A percentile compares a stretch with the other conserved stretches of the same genome.
These are phyloP conservation scores for Grigorovia yakushimaensis DNA, from an alignment of 805 yeast genomes.

Conservation along the genomic window DNA sequence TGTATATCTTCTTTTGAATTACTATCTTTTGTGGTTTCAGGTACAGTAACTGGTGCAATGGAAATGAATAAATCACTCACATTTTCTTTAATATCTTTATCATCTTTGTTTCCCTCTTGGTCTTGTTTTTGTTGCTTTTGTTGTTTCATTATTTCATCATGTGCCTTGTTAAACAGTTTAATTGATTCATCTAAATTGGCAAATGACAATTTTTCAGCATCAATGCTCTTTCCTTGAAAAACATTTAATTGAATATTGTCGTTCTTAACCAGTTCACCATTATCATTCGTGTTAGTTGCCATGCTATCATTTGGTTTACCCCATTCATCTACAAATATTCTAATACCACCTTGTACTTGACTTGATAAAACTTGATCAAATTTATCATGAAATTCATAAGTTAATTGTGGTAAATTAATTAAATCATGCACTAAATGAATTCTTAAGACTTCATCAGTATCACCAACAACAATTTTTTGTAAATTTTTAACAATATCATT, in stretches of 20 bases:
- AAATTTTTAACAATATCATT: conserved; percentile 24
- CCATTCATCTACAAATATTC: conserved; percentile 47
- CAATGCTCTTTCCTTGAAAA: conserved; percentile 66
- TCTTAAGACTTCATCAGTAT: conserved; percentile 45
- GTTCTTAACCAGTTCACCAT: background rate
- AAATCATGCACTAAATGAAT: conserved; percentile 63
- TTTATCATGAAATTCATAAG: conserved; percentile 35
- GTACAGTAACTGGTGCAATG: conserved; percentile 47
- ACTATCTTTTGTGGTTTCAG: conserved; percentile 10
- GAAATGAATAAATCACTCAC: conserved; percentile 60
- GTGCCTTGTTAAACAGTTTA: conserved; percentile 31
- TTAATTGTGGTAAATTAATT: conserved; percentile 38
- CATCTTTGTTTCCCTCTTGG: conserved; percentile 8
- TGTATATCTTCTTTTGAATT: conserved; percentile 6
- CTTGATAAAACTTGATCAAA: conserved; percentile 52
- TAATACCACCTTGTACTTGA: conserved; percentile 72
- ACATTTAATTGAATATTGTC: conserved; percentile 39
- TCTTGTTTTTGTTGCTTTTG: conserved; percentile 13
- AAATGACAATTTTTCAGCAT: conserved; percentile 79
- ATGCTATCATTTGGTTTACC: conserved; percentile 30
- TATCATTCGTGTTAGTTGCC: background rate
- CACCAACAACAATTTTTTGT: conserved; percentile 27
- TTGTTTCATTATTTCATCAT: conserved; percentile 22
- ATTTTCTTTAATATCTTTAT: conserved; percentile 8
- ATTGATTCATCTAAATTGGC: conserved; percentile 80